Evolutionary conservation across 73 alveolate genomes (phyloP), one percentile per base, ranked within the genome.

Genomic region (Paramecium biaurelia): DNA sequence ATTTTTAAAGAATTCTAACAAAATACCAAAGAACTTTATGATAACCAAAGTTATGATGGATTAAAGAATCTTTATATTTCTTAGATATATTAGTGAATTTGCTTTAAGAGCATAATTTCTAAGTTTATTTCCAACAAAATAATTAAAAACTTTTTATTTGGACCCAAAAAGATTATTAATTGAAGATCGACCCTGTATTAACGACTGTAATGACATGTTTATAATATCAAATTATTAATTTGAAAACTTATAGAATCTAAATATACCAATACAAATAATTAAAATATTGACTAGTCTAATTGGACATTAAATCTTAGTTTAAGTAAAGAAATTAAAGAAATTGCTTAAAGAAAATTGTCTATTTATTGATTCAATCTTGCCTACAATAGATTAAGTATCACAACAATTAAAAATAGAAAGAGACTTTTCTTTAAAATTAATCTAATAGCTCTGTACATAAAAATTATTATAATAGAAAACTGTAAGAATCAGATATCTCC

Each of bases 31-130:
- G 45, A 79, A 79, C 43, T 79, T 41, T 47, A 23, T 79, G 20
- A 79, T 47, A 24, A 43, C 90, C 1, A 79, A 79, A 24, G 1
- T 41, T 3, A 79, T 45, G 45, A 24, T 79, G 34, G 90, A 79
- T 41, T 30, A 38, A 12, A 79, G 56, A 24, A 24, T 47, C 2
- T 41, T 79, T 43, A 23, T 21, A 5, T 79, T 45, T 34, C 26
- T 79, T 41, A 43, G 72, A 47, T 79, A 30, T 47, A 20, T 79
- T 11, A 79, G 90, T 42, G 90, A 79, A 45, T 79, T 79, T 79
- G 90, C 90, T 24, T 45, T 79, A 20, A 79, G 90, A 10, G 34
- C 45, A 38, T 47, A 38, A 38, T 79, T 79, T 20, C 7, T 79
- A 63, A 9, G 3, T 21, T 37, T 8, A 24, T 79, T 79, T 45